Conservation (phyloP, 2,329 filamentous ascomycete species). For the Penicillium capsulatum region DNA sequence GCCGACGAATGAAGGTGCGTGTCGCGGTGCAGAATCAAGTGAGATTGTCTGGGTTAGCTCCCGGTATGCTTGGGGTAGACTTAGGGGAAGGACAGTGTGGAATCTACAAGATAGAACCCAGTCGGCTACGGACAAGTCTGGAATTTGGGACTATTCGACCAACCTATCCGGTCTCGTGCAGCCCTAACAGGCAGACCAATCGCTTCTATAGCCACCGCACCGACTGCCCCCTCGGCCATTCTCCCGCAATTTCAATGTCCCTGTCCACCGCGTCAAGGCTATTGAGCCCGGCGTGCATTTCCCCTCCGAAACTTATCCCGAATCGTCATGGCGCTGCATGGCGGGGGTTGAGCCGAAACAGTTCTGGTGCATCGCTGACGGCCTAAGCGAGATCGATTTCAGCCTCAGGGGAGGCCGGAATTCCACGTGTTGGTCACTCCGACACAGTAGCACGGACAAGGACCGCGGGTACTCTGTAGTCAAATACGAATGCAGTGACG, state of each 20-base stretch:
- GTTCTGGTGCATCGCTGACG: slow-evolving; percentile 3
- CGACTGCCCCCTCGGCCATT: slow-evolving; percentile 4
- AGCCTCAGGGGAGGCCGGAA: slow-evolving; percentile 1
- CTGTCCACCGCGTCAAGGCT: slow-evolving; percentile 10
- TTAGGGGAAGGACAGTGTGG: not conserved
- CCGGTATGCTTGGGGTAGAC: too few species aligned
- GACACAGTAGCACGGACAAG: too few species aligned
- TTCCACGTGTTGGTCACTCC: too few species aligned
- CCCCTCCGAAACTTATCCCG: slow-evolving; percentile 7
- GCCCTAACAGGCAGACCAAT: too few species aligned
- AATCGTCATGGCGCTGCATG: slow-evolving; percentile 8
- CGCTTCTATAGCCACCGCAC: too few species aligned
- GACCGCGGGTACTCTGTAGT: too few species aligned
- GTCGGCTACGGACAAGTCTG: not conserved
- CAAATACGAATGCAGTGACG: too few species aligned
- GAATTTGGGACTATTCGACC: too few species aligned
- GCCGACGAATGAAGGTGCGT: slow-evolving; percentile 1
- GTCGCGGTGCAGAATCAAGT: not conserved
- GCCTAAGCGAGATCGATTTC: not conserved
- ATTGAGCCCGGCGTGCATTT: slow-evolving; percentile 12
- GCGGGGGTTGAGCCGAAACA: slow-evolving; percentile 1
- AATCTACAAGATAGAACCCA: not conserved
- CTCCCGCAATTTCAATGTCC: slow-evolving; percentile 3
- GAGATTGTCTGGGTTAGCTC: too few species aligned
- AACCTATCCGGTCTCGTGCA: too few species aligned